Evolutionary conservation across 768 basidiomycete genomes (phyloP), one percentile per base, ranked within the genome.

Genomic region (Cyclocybe cylindracea): DNA sequence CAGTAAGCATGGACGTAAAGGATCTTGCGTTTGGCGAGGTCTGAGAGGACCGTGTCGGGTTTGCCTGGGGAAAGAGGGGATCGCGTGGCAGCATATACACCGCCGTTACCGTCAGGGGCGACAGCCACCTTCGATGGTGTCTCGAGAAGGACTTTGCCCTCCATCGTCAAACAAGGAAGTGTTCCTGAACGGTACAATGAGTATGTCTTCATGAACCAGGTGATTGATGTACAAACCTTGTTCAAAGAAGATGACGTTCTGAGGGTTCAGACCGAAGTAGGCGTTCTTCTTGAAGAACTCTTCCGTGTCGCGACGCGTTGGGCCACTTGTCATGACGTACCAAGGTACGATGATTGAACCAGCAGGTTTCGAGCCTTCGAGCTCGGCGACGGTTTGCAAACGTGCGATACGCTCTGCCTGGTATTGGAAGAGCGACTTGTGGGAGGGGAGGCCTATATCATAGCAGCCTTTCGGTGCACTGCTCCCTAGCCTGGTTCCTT

Each of bases 251-350:
- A 98, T 75, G 55, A 99, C 87, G 61, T 97, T 87, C 55, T 84
- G 76, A 51, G 83, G 64, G 46, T 85, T 66, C 54, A 99, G 79
- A 4, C 96, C 95, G 65, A 98, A 99, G 74, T 79, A 90, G 2
- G 70, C 67, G 70, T 94, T 79, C 54, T 81, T 74, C 55, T 73
- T 74, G 73, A 98, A 98, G 78, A 88, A 98, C 24, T 73, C 73
- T 68, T 92, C 90, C 18, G 97, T 98, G 34, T 87, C 89, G 37
- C 71, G 76, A 58, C 94, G 84, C 34, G 97, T 99, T 36, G 96
- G 97, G 18, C 95, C 95, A 65, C 91, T 94, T 50, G 96, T 98
- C 97, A 99, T 99, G 63, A 99, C 85, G 73, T 98, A 98, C 97
- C 97, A 98, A 35, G 92, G 91, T 50, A 98, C 84, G 46, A 83